Conservation (phyloP, 345 rosid genomes). For the Euphorbia pulcherrima region DNA sequence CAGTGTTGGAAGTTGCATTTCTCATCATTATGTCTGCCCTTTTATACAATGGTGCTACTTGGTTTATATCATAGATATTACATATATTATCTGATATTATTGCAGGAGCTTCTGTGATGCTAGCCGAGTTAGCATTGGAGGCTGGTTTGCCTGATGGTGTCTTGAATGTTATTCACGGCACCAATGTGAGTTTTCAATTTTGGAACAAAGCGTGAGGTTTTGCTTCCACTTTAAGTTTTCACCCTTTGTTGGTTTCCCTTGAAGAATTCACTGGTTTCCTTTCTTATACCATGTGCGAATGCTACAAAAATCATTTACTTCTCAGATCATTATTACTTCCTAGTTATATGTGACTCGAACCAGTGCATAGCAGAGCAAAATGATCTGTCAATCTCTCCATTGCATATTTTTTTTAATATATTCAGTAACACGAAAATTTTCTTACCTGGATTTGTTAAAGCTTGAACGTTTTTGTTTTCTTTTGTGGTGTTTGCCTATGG, state of each 20-base stretch:
- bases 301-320: background rate
- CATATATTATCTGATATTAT: slow-evolving; percentile 7
- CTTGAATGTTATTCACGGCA: slow-evolving; percentile 49
- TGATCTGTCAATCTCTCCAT: too few species aligned
- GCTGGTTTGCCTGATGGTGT: slow-evolving; percentile 57
- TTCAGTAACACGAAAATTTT: background rate
- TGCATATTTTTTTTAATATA: background rate
- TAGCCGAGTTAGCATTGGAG: slow-evolving; percentile 50
- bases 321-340: background rate
- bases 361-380: too few species aligned
- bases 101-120: slow-evolving; percentile 44
- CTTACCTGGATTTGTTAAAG: background rate
- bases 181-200: slow-evolving; percentile 28
- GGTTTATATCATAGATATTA: background rate
- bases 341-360: background rate
- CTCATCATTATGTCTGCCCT: background rate
- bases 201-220: background rate
- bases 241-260: background rate
- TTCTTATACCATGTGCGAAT: background rate
- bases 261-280: background rate
- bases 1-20: too few species aligned
- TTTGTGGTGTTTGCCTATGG: background rate
- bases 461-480: background rate
- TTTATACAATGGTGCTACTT: background rate
- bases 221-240: slow-evolving; percentile 10